Evolutionary conservation across 1,284 basidiomycete genomes (phyloP).

Genomic region (Farysia itapuensis): DNA sequence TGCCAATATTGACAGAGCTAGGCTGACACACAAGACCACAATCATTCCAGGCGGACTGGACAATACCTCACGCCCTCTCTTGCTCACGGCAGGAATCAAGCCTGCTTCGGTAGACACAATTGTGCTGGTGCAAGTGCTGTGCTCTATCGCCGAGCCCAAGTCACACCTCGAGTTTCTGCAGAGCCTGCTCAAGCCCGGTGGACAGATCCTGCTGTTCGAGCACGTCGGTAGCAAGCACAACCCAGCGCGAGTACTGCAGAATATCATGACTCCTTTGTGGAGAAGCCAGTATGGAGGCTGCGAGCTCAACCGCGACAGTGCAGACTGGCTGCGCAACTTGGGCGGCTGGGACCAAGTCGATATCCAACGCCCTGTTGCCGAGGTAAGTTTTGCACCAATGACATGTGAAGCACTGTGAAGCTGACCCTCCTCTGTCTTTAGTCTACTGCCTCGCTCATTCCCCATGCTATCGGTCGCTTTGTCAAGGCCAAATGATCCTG

Average conservation of each 20-base stretch:
- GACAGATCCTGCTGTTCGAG: constrained; percentile 47
- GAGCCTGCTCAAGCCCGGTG: constrained; percentile 38
- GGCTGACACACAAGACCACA: constrained; percentile 16
- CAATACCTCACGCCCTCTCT: constrained; percentile 1
- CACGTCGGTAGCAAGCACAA: constrained; percentile 34
- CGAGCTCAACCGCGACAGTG: constrained; percentile 24
- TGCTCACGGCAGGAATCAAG: constrained; percentile 13
- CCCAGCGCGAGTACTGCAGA: constrained; percentile 23
- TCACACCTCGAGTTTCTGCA: constrained; percentile 33
- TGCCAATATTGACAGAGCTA: constrained; percentile 1
- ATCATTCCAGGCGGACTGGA: constrained; percentile 32
- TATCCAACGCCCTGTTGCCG: constrained; percentile 16
- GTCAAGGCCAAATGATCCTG: constrained; percentile 30
- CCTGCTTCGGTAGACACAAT: constrained; percentile 41
- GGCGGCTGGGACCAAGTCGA: constrained; percentile 44
- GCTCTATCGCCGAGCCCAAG: constrained; percentile 40
- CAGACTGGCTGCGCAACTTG: constrained; percentile 18
- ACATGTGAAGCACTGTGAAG: constrained; percentile 50
- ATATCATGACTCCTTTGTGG: constrained; percentile 31
- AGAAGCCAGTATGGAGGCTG: constrained; percentile 32
- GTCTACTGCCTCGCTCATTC: constrained; percentile 21
- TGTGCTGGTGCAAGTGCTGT: constrained; percentile 47
- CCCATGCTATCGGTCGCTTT: constrained; percentile 34
- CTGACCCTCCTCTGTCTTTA: constrained; percentile 52
- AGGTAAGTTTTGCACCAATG: constrained; percentile 7